A percentile compares a stretch with the other conserved stretches of the same genome.
phyloP scores from a whole-genome alignment of 1,139 yeast genomes.

The Yamadazyma triangularis region DNA sequence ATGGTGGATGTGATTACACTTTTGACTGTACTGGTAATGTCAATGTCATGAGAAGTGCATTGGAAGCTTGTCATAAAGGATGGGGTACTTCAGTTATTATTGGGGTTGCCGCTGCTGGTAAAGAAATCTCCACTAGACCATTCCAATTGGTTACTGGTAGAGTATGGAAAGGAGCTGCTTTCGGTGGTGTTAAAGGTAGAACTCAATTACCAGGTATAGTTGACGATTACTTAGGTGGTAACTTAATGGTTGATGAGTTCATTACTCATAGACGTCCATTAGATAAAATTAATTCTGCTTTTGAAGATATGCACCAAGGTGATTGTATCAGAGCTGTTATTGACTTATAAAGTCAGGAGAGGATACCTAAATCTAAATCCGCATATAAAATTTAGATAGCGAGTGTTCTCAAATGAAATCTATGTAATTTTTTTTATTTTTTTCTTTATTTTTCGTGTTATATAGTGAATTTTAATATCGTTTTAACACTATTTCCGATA shows the following conservation, averaged over 20 bases:
- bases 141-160: slow-evolving; percentile 99
- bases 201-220: slow-evolving; percentile 90
- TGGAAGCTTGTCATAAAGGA: slow-evolving; percentile 97
- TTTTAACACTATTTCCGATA: too few relatives aligned
- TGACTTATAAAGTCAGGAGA: slow-evolving; percentile 28
- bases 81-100: slow-evolving; percentile 96
- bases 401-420: too few relatives aligned
- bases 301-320: slow-evolving; percentile 93
- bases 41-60: slow-evolving; percentile 89
- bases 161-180: slow-evolving; percentile 98
- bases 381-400: too few relatives aligned
- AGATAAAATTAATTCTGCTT: slow-evolving; percentile 77
- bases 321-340: slow-evolving; percentile 91
- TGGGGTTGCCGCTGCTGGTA: slow-evolving; percentile 98
- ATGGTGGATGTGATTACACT: slow-evolving; percentile 94
- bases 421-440: too few relatives aligned
- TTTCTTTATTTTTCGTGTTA: too few relatives aligned
- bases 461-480: too few relatives aligned
- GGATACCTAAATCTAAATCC: too few relatives aligned
- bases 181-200: slow-evolving; percentile 98
- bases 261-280: slow-evolving; percentile 86
- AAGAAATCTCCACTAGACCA: slow-evolving; percentile 94
- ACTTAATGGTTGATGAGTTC: slow-evolving; percentile 88
- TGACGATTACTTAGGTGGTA: slow-evolving; percentile 77
- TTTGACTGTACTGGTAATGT: slow-evolving; percentile 98